Conservation (phyloP, 202 grass and related monocot species). For the Panicum virgatum region DNA sequence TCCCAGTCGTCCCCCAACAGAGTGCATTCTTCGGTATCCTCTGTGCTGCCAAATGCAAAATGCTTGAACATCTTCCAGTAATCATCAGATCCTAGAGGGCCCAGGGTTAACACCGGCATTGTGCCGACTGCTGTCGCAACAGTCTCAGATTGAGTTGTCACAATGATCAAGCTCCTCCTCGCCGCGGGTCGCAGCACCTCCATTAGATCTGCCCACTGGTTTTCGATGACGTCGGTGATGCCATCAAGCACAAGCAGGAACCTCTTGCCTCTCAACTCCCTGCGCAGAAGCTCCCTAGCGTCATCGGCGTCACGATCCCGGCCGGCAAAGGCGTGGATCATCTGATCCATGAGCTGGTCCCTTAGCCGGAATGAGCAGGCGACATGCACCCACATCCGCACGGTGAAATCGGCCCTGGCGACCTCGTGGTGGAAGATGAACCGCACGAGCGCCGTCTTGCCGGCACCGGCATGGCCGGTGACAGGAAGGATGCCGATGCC, state of each 20-base stretch:
- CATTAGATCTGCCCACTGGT: constrained; percentile 29
- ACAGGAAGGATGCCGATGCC: constrained; percentile 43
- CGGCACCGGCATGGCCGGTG: constrained; percentile 46
- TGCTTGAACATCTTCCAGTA: constrained; percentile 48
- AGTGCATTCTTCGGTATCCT: constrained; percentile 37
- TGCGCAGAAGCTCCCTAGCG: neutral
- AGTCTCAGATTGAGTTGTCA: constrained; percentile 47
- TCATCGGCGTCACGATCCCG: neutral
- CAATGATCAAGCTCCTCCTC: constrained; percentile 54
- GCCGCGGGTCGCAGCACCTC: constrained; percentile 24
- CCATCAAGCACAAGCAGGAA: constrained; percentile 61
- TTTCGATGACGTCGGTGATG: constrained; percentile 9
- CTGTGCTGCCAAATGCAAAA: constrained; percentile 38
- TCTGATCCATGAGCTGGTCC: constrained; percentile 25
- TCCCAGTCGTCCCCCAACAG: constrained; percentile 29
- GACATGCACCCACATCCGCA: constrained; percentile 51
- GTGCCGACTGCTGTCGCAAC: constrained; percentile 29
- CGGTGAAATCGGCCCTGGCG: constrained; percentile 29
- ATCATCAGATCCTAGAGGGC: constrained; percentile 29
- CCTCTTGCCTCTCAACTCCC: constrained; percentile 20
- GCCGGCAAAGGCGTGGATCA: neutral
- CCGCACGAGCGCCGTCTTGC: constrained; percentile 61
- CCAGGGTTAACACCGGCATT: constrained; percentile 21
- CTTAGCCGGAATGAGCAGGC: neutral
- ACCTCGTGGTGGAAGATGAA: constrained; percentile 45